A percentile compares a stretch with the other conserved stretches of the same genome.
These are phyloP conservation scores for Peronospora belbahrii DNA, from an alignment of 352 stramenopile species.

Conservation along the genomic window DNA sequence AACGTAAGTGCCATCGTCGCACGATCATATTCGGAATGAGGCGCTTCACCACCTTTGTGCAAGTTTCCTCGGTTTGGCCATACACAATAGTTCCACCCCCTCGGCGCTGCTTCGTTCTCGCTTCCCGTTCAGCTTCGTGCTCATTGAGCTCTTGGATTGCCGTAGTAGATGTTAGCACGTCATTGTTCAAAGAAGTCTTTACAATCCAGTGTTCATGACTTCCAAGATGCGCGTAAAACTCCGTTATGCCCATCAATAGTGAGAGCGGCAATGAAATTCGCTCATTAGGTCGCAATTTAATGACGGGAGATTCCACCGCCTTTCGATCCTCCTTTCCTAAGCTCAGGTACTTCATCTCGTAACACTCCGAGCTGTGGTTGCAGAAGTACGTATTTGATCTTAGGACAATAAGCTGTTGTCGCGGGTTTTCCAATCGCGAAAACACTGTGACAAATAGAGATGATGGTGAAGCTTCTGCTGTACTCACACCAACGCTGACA, in stretches of 20 bases:
- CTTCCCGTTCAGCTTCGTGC: constrained; percentile 37
- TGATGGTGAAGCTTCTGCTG: constrained; percentile 22
- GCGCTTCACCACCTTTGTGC: constrained; percentile 61
- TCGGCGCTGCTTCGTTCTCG: constrained; percentile 46
- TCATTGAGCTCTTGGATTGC: constrained; percentile 55
- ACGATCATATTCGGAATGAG: constrained; percentile 69
- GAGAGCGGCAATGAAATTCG: constrained; percentile 58
- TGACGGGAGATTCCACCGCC: constrained; percentile 47
- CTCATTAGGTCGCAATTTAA: constrained; percentile 52
- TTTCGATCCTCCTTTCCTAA: constrained; percentile 41
- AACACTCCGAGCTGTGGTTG: constrained; percentile 69
- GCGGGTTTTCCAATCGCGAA: constrained; percentile 63
- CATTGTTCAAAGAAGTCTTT: constrained; percentile 67
- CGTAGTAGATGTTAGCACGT: constrained; percentile 50
- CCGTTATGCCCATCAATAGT: constrained; percentile 74
- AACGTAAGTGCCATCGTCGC: constrained; percentile 64
- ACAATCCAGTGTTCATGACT: constrained; percentile 70
- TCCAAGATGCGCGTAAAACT: constrained; percentile 66
- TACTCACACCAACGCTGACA: constrained; percentile 49
- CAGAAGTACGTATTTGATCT: constrained; percentile 78
- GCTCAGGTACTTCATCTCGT: constrained; percentile 68
- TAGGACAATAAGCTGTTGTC: constrained; percentile 54
- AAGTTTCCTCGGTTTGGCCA: constrained; percentile 65
- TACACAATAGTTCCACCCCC: constrained; percentile 70
- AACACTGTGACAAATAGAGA: constrained; percentile 62